Evolutionary conservation across 768 basidiomycete genomes (phyloP).

Genomic region (Trametes maxima): DNA sequence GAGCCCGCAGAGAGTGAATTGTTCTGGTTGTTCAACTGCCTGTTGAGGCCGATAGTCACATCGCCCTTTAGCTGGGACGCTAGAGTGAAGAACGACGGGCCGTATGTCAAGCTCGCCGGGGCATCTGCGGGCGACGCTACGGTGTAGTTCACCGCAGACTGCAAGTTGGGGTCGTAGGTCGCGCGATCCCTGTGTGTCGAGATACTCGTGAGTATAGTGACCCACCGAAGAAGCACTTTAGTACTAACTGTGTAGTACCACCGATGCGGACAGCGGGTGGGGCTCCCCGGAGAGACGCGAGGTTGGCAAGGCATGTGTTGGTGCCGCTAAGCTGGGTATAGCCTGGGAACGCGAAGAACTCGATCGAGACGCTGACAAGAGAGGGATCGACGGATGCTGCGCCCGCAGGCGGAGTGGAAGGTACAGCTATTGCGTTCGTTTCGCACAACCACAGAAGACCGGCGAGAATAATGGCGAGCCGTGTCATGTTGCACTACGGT

Average conservation of each 20-base stretch:
- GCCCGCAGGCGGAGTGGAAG: constrained; percentile 31
- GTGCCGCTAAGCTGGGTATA: constrained; percentile 38
- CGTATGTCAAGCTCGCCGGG: constrained; percentile 36
- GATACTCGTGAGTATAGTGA: neutral
- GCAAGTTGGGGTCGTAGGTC: constrained; percentile 38
- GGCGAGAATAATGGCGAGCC: neutral
- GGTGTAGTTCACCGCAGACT: constrained; percentile 39
- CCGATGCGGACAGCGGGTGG: constrained; percentile 41
- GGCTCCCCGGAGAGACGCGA: constrained; percentile 35
- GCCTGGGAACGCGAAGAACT: constrained; percentile 44
- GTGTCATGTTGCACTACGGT: neutral
- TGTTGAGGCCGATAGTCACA: constrained; percentile 42
- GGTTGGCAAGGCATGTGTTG: constrained; percentile 36
- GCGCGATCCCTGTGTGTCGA: constrained; percentile 39
- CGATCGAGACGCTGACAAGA: constrained; percentile 39
- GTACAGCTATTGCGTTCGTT: constrained; percentile 23
- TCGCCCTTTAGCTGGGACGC: constrained; percentile 36
- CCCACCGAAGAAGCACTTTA: neutral
- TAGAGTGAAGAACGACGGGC: constrained; percentile 33
- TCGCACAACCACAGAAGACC: constrained; percentile 2
- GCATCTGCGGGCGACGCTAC: constrained; percentile 40
- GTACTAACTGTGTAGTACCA: constrained; percentile 41
- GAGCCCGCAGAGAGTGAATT: constrained; percentile 38
- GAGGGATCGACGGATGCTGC: constrained; percentile 35
- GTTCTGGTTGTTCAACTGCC: constrained; percentile 39